phyloP scores from a whole-genome alignment of 306 rosid species.

The Casuarina equisetifolia region DNA sequence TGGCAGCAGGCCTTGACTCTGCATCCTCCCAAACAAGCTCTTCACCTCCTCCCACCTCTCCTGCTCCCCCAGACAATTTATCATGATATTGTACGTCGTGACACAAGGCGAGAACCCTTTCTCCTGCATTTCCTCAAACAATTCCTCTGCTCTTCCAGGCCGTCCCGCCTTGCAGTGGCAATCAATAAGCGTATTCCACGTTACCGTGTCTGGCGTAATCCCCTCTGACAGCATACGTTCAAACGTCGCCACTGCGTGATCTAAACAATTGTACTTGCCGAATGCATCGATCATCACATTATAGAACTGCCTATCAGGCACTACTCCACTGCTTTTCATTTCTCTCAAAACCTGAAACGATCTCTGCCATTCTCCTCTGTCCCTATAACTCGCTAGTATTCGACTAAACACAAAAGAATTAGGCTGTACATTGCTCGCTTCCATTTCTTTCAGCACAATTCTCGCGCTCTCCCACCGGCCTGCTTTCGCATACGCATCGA shows the following conservation, averaged over 20 bases:
- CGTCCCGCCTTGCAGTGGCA: conserved; percentile 73
- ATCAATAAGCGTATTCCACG: conserved; percentile 85
- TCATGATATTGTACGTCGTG: conserved; percentile 79
- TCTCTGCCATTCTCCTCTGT: conserved; percentile 91
- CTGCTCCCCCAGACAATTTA: conserved; percentile 74
- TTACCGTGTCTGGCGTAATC: conserved; percentile 72
- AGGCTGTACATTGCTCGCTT: conserved; percentile 67
- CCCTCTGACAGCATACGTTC: conserved; percentile 77
- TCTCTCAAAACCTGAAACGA: conserved; percentile 85
- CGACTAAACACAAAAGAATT: conserved; percentile 68
- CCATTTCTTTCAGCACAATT: conserved; percentile 84
- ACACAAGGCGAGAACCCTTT: conserved; percentile 63
- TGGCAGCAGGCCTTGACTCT: conserved; percentile 79
- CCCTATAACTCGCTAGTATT: conserved; percentile 77
- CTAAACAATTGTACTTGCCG: conserved; percentile 80
- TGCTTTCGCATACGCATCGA: conserved; percentile 74
- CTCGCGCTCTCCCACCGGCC: conserved; percentile 95
- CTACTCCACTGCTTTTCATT: conserved; percentile 73
- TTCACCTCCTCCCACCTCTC: conserved; percentile 78
- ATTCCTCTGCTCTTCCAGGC: conserved; percentile 60
- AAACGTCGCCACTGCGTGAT: conserved; percentile 76
- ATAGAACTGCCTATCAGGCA: conserved; percentile 84
- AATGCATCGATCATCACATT: conserved; percentile 93
- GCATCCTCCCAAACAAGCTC: conserved; percentile 69
- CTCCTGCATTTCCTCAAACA: conserved; percentile 85